Conservation (phyloP, 2,329 filamentous ascomycete genomes). For the Penicillium sp. region DNA sequence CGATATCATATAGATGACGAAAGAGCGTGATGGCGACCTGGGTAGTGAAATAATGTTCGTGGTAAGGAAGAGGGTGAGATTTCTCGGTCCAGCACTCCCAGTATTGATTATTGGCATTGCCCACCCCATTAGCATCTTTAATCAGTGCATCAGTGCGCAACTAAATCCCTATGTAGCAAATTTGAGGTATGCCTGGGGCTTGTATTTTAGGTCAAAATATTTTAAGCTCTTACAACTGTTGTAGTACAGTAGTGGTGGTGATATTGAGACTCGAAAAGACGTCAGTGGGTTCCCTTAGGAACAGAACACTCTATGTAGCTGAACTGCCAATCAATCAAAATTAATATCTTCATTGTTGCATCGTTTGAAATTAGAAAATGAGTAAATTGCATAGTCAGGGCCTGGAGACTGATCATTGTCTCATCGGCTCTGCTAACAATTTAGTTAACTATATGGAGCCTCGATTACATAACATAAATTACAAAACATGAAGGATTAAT, state of each 20-base stretch:
- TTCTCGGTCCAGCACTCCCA: neutral
- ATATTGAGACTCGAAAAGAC: neutral
- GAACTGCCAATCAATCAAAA: neutral
- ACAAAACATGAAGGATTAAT: neutral
- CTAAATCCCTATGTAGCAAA: fast-evolving
- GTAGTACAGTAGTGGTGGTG: no score
- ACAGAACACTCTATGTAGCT: no score
- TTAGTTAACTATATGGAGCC: neutral
- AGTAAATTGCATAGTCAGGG: neutral
- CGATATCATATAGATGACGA: neutral
- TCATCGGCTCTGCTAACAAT: neutral
- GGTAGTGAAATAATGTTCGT: neutral
- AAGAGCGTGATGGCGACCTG: neutral
- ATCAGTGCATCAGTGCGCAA: neutral
- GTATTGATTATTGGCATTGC: neutral
- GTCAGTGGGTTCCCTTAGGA: neutral
- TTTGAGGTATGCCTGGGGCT: neutral
- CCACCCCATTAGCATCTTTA: neutral
- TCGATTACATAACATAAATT: neutral
- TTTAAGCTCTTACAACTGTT: neutral
- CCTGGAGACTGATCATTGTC: neutral
- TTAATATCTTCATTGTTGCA: neutral
- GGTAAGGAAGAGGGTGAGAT: neutral
- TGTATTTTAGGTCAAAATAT: neutral
- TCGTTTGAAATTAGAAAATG: neutral